Base-by-base conservation (phyloP, 805 yeast genomes). In the Wickerhamiella occidentalis region DNA sequence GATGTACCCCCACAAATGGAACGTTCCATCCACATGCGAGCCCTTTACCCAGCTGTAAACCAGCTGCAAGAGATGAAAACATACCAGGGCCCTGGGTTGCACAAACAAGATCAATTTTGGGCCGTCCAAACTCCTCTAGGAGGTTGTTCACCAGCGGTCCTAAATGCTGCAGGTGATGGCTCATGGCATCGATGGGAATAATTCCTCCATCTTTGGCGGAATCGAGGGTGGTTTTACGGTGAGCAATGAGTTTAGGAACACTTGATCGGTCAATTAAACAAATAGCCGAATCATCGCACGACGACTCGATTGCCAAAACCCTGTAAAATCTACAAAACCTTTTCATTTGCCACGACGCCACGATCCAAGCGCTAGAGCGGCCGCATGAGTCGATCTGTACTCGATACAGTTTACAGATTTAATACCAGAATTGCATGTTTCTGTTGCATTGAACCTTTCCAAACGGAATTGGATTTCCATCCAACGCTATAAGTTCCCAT, bases 21-120 rank as follows among this genome's bases (percentile, higher is more conserved):
- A 69, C 74, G 12, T 74, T 63, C 82, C 86, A 82, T 0, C 88
- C 96, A 0, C 82, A 66, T 1, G 87, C 68, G 11, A 92, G 67
- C 0, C 97, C 98, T 58, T 85, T 82, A 0, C 94, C 95, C 37
- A 85, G 65, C 58, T 84, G 92, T 21, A 83, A 69, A 1, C 96
- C 94, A 0, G 85, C 81, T 8, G 85, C 74, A 12, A 92, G 68
- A 0, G 94, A 82, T 0, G 96, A 96, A 7, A 79, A 76, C 96
- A 92, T 86, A 0, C 98, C 98, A 0, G 98, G 98, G 0, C 98
- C 98, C 55, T 95, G 68, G 0, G 98, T 92, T 3, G 82, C 95
- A 63, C 95, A 83, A 1, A 92, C 74, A 42, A 92, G 61, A 61
- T 85, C 95, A 0, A 63, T 57, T 69, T 64, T 43, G 58, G 65